These are phyloP conservation scores for Papiliotrema fonsecae DNA, from an alignment of 1,284 basidiomycete genomes.

Conservation along the genomic window DNA sequence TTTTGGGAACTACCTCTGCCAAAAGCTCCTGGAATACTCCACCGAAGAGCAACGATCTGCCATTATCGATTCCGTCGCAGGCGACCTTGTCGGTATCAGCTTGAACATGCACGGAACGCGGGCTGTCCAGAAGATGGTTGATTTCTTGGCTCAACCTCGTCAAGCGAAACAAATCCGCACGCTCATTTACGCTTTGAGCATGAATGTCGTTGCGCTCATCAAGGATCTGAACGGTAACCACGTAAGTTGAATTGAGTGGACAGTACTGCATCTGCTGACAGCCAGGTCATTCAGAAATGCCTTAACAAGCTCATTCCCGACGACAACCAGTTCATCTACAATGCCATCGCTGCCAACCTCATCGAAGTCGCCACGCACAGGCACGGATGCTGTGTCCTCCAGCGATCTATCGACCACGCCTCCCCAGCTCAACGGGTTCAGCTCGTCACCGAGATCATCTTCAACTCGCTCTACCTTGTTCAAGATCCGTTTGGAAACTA, in stretches of 20 bases:
- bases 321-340: slow-evolving; percentile 99
- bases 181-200: slow-evolving; percentile 91
- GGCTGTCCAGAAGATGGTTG: slow-evolving; percentile 99
- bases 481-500: slow-evolving; percentile 85
- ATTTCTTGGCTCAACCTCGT: slow-evolving; percentile 92
- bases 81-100: slow-evolving; percentile 95
- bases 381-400: slow-evolving; percentile 97
- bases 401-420: slow-evolving; percentile 98
- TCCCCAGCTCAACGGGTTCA: slow-evolving; percentile 81
- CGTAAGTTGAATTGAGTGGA: slow-evolving; percentile 56
- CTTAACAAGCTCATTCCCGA: slow-evolving; percentile 95
- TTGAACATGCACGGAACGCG: slow-evolving; percentile 99
- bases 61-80: slow-evolving; percentile 95
- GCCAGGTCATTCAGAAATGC: slow-evolving; percentile 83
- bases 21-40: slow-evolving; percentile 95
- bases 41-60: slow-evolving; percentile 97
- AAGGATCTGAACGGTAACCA: slow-evolving; percentile 99
- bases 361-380: slow-evolving; percentile 99
- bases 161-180: slow-evolving; percentile 88
- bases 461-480: slow-evolving; percentile 93
- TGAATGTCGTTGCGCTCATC: slow-evolving; percentile 98
- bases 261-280: background rate
- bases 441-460: slow-evolving; percentile 98
- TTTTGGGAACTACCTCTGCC: slow-evolving; percentile 98
- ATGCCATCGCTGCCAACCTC: slow-evolving; percentile 97